These are phyloP conservation scores for Colletotrichum scovillei DNA, from an alignment of 2,329 filamentous ascomycete species.

Conservation along the genomic window DNA sequence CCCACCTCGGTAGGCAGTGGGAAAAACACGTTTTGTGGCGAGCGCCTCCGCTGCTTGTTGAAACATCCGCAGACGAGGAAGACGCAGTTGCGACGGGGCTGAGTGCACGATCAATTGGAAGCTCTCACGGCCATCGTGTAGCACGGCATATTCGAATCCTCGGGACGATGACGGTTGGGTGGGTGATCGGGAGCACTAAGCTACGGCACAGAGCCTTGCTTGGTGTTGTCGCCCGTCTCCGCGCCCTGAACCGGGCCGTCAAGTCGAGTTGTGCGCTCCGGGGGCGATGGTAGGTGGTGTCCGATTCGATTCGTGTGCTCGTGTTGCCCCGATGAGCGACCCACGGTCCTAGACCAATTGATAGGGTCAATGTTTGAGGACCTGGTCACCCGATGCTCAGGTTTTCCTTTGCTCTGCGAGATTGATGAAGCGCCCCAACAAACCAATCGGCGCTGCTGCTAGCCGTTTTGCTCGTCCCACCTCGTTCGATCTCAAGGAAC, in stretches of 20 bases:
- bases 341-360: not conserved
- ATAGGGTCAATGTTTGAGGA: not conserved
- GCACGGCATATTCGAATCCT: not conserved
- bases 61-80: not conserved
- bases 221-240: constrained; percentile 1
- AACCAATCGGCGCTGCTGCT: constrained; percentile 14
- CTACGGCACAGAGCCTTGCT: not conserved
- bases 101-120: not conserved
- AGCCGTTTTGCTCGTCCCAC: constrained; percentile 3
- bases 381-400: constrained; percentile 17
- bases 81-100: not conserved
- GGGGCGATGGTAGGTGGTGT: not conserved
- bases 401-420: constrained; percentile 7
- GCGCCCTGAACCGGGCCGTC: not conserved
- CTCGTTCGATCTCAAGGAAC: constrained; percentile 17
- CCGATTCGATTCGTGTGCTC: constrained; percentile 19
- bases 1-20: not conserved
- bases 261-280: constrained; percentile 4
- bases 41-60: constrained; percentile 2
- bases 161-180: constrained; percentile 15
- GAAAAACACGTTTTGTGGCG: constrained; percentile 32
- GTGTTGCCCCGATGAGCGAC: not conserved
- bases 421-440: not conserved
- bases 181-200: constrained; percentile 25
- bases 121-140: constrained; percentile 12